Base-by-base conservation (phyloP, 75 land plant species). In the Pseudotsuga menziesii region DNA sequence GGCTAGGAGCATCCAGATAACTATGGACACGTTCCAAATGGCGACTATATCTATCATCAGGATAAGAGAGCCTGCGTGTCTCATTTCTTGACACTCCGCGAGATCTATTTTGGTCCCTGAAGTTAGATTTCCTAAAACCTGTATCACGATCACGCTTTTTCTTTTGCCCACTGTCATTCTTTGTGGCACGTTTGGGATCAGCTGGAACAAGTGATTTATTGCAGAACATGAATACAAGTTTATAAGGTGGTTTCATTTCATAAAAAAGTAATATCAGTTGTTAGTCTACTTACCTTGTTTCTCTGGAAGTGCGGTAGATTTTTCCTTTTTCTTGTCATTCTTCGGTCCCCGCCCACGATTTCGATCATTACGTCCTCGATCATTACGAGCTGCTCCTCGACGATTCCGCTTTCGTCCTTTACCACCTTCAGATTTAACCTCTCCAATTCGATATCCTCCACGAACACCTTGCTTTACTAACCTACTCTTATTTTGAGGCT, bases 401-500 rank as follows among this genome's bases (percentile, higher is more conserved):
- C 52, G 69, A 26, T 58, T 61, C 26, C 69, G 57, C 29, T 80
- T 76, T 48, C 58, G 20, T 20, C 48, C 26, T 12, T 80, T 55
- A 54, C 9, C 6, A 29, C 58, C 73, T 56, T 39, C 56, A n/a
- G 78, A 64, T 20, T 80, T 76, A 41, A 16, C 56, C 12, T 69
- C 57, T 35, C 80, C 52, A 61, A 81, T 36, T 7, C 72, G 80
- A 61, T 79, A 86, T 27, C 90, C 89, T 41, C 90, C 89, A 4
- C 90, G 83, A 58, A 78, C 41, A 36, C 84, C 90, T 54, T 73
- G 63, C 78, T 86, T 83, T 11, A 62, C 70, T 71, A 82, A 82
- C 20, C 88, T 83, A 75, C 77, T 82, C 64, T 88, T 83, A 13
- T 74, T 69, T 15, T 73, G 77, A 39, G 90, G 89, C 76, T 80